A percentile compares a stretch with the other conserved stretches of the same genome.
Evolutionary conservation across 352 stramenopile species (phyloP).

Genomic region (Globisporangium spinosum): DNA sequence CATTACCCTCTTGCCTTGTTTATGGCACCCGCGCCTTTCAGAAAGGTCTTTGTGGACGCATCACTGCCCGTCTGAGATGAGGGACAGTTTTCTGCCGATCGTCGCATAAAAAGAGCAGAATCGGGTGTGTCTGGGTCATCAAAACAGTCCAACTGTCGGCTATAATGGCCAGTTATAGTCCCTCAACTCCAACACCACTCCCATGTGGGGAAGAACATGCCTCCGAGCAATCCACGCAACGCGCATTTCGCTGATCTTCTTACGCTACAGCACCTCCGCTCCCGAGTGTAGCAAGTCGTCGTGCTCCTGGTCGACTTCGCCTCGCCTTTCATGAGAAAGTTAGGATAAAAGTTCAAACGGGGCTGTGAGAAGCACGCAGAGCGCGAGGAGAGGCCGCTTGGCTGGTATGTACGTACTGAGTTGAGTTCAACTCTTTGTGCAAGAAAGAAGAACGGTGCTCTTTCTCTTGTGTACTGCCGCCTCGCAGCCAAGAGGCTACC

Average conservation of each 20-base stretch:
- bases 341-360: too few species aligned
- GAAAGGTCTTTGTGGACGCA: not conserved
- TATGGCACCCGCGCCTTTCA: not conserved
- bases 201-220: too few species aligned
- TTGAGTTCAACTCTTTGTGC: not conserved
- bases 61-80: not conserved
- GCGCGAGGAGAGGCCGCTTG: not conserved
- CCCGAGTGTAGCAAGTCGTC: too few species aligned
- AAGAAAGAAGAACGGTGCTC: not conserved
- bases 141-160: not conserved
- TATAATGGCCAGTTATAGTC: not conserved
- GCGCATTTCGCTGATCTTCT: too few species aligned
- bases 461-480: not conserved
- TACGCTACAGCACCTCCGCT: too few species aligned
- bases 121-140: not conserved
- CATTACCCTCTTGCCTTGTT: too few species aligned
- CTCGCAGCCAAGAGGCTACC: not conserved
- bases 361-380: too few species aligned
- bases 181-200: too few species aligned
- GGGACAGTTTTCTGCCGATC: not conserved
- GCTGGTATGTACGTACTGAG: not conserved
- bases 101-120: not conserved
- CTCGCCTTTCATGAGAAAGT: too few species aligned
- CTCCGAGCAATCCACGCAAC: too few species aligned
- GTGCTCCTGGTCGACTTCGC: too few species aligned